phyloP scores from a whole-genome alignment of 495 filamentous ascomycete species.

The Oleoguttula mirabilis region DNA sequence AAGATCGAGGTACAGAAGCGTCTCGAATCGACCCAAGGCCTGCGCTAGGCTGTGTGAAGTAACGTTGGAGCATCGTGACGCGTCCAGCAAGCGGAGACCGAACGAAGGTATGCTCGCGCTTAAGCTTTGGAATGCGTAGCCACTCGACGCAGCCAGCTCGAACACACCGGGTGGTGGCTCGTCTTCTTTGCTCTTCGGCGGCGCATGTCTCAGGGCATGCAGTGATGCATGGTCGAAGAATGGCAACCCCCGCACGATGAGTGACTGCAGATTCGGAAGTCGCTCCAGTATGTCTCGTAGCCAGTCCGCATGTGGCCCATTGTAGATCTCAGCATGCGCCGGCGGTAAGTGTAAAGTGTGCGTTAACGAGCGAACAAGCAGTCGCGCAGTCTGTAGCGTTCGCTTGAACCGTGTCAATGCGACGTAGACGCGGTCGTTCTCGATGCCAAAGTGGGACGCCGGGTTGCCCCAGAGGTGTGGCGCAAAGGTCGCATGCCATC shows the following conservation, averaged over 20 bases:
- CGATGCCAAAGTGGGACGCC: slow-evolving; percentile 49
- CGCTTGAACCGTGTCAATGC: slow-evolving; percentile 52
- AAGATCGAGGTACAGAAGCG: slow-evolving; percentile 48
- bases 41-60: slow-evolving; percentile 43
- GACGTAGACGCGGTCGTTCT: slow-evolving; percentile 56
- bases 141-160: slow-evolving; percentile 10
- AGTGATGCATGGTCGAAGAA: slow-evolving; percentile 56
- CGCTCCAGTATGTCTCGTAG: slow-evolving; percentile 48
- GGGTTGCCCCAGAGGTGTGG: slow-evolving; percentile 57
- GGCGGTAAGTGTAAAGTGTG: slow-evolving; percentile 59
- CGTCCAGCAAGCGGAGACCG: slow-evolving; percentile 43
- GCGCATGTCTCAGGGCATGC: slow-evolving; percentile 33
- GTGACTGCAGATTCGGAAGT: slow-evolving; percentile 47
- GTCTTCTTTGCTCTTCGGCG: neutral
- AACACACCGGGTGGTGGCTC: slow-evolving; percentile 1
- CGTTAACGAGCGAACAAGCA: slow-evolving; percentile 43
- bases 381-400: slow-evolving; percentile 43
- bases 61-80: slow-evolving; percentile 45
- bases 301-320: slow-evolving; percentile 49
- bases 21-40: slow-evolving; percentile 41
- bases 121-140: neutral
- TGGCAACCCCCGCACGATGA: slow-evolving; percentile 48
- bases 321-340: slow-evolving; percentile 53
- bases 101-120: slow-evolving; percentile 18
- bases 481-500: slow-evolving; percentile 49